Evolutionary conservation across 208 protist genomes (phyloP).

Genomic region (Wallacemonas collosoma): DNA sequence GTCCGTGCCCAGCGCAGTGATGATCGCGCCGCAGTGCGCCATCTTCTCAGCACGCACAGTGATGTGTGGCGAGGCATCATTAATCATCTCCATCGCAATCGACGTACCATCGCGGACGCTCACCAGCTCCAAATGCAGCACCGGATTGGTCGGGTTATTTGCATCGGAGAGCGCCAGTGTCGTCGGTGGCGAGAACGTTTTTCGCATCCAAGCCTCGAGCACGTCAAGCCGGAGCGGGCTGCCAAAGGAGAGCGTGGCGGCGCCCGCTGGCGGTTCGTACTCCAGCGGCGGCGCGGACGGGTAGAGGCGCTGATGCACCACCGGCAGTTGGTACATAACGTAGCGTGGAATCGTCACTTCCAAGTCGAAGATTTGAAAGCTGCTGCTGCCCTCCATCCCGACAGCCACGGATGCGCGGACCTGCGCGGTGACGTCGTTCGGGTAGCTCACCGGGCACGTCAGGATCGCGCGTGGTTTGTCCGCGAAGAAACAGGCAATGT

Average conservation of each 20-base stretch:
- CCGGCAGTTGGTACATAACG: constrained; percentile 68
- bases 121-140: constrained; percentile 53
- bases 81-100: constrained; percentile 49
- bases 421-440: constrained; percentile 52
- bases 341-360: constrained; percentile 80
- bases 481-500: constrained; percentile 42
- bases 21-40: constrained; percentile 80
- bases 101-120: constrained; percentile 65
- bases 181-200: constrained; percentile 49
- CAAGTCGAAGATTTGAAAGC: constrained; percentile 88
- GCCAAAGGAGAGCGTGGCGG: constrained; percentile 52
- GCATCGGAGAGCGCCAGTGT: constrained; percentile 28
- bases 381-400: constrained; percentile 51
- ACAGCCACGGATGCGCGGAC: constrained; percentile 86
- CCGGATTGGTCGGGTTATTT: constrained; percentile 24
- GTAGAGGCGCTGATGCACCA: constrained; percentile 12
- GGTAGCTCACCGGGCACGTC: constrained; percentile 54
- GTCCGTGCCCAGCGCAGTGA: constrained; percentile 76
- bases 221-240: constrained; percentile 36
- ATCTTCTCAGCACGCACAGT: constrained; percentile 78
- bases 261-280: constrained; percentile 34
- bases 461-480: constrained; percentile 48
- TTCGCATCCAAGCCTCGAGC: constrained; percentile 47
- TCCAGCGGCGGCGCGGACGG: constrained; percentile 6
- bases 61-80: constrained; percentile 32